Base-by-base conservation (phyloP, 2,329 filamentous ascomycete genomes). In the Fusarium tjaetaba region DNA sequence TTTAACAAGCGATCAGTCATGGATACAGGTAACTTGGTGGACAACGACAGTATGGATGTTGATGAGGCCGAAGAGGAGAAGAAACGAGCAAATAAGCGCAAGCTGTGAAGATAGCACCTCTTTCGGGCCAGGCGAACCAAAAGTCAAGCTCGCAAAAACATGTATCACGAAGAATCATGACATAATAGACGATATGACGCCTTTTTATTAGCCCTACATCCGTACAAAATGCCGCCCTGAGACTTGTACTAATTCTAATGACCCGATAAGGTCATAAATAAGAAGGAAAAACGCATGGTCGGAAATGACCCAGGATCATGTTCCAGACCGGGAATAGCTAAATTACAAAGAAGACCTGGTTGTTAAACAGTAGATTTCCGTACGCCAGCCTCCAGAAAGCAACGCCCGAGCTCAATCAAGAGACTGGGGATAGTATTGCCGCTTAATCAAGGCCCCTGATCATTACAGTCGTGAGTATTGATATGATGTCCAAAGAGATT, bases 31-130 rank as follows among this genome's bases (percentile, higher is more conserved):
- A 83, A 82, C 57, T 79, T 83, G 28, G 81, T 82, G 4, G 83
- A 85, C 8, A 85, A 86, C 36, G 86, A 87, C 70, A 85, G 83
- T 48, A 89, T 90, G 85, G 89, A 90, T 57, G 76, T 90, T 34
- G 89, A 91, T 52, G 86, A 87, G 16, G 85, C 85, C 2, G 86
- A 85, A 55, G 86, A 87, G 49, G 84, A 80, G 69, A 86, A 84
- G 83, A 88, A 87, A 79, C 83, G 87, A 46, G 82, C 84, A 4
- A 87, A 84, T 72, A 86, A 87, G 69, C 84, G 88, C 64, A 91
- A 89, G 82, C 83, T 90, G 70, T 89, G 26, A 63, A 59, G 46
- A 38, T 26, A 24, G 36, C 34, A 38, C 49, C 52, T 34, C 36
- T 46, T 20, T 24, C 28, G 18, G 59, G 34, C 38, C 39, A 16